Percentiles rank a stretch among this genome's conserved stretches.
Conservation (phyloP, 2,329 filamentous ascomycete genomes). For the Fusarium nygamai region DNA sequence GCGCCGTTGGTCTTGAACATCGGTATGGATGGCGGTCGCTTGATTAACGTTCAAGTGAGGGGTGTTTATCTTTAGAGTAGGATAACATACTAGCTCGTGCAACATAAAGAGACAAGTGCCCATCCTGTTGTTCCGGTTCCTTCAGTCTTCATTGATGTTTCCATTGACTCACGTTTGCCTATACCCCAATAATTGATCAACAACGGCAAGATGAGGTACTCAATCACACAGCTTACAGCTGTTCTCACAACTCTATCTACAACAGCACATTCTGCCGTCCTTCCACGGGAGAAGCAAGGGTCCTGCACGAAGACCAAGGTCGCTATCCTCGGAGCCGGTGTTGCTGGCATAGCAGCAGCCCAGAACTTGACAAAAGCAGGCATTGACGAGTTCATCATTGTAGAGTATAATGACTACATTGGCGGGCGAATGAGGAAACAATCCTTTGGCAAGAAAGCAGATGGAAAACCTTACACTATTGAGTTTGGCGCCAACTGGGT, state of each 20-base stretch:
- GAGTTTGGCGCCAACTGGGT: conserved; percentile 77
- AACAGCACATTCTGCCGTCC: background rate
- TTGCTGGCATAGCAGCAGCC: conserved; percentile 71
- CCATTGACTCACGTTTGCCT: background rate
- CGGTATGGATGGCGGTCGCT: background rate
- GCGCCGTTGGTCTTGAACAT: background rate
- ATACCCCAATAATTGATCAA: background rate
- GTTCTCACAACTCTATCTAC: background rate
- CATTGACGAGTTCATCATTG: conserved; percentile 70
- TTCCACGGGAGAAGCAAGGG: background rate
- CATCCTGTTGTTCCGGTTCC: background rate
- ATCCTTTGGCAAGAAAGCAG: conserved; percentile 60
- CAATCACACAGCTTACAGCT: background rate
- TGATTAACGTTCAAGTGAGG: background rate
- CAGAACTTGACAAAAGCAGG: conserved; percentile 70
- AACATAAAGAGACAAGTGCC: background rate
- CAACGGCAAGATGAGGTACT: background rate
- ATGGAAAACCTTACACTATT: conserved; percentile 65
- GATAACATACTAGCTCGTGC: background rate
- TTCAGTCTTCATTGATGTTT: background rate
- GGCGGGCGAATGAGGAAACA: conserved; percentile 70
- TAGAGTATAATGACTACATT: conserved; percentile 70
- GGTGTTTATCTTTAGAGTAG: background rate
- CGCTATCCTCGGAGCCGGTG: conserved; percentile 62
- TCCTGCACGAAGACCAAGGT: conserved; percentile 46